Evolutionary conservation across 2,329 filamentous ascomycete genomes (phyloP), one percentile per base, ranked within the genome.

Genomic region (Lachnellula occidentalis): DNA sequence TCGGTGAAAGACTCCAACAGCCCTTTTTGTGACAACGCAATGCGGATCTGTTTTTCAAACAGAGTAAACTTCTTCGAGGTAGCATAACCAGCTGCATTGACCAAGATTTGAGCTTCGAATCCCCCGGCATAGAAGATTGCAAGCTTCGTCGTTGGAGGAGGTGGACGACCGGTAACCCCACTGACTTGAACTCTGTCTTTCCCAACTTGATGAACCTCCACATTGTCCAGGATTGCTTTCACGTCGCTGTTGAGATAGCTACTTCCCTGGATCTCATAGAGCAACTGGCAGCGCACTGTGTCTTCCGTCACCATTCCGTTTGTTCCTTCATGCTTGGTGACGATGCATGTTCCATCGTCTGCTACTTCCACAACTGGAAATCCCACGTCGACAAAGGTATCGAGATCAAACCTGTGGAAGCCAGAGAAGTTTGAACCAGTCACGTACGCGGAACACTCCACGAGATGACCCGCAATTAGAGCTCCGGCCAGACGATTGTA

Each of bases 231-330:
- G 14, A 78, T 62, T 0, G 79, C 79, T 0, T 76, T 80, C 31
- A 82, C 79, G 58, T 82, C 79, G 0, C 74, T 77, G 67, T 82
- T 81, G 70, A 74, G 79, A 63, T 83, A 83, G 71, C 73, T 76
- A 0, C 77, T 76, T 6, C 78, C 78, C 61, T 80, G 77, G 24
- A 80, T 78, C 63, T 80, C 77, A 61, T 80, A 81, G 1, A 81
- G 61, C 2, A 81, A 68, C 56, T 81, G 78, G 1, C 74, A 75
- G 0, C 74, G 74, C 54, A 77, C 76, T 0, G 78, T 81, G 48
- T 79, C 73, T 8, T 76, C 72, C 1, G 71, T 72, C 21, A 76
- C 71, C 3, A 66, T 59, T 17, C 76, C 74, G 2, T 71, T 71
- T n/a, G 66, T 62, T 56, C 69, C 65, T n/a, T 71, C 67, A 50